Percentiles rank a stretch among this genome's conserved stretches.
phyloP scores from a whole-genome alignment of 345 rosid species.

The Theobroma cacao region DNA sequence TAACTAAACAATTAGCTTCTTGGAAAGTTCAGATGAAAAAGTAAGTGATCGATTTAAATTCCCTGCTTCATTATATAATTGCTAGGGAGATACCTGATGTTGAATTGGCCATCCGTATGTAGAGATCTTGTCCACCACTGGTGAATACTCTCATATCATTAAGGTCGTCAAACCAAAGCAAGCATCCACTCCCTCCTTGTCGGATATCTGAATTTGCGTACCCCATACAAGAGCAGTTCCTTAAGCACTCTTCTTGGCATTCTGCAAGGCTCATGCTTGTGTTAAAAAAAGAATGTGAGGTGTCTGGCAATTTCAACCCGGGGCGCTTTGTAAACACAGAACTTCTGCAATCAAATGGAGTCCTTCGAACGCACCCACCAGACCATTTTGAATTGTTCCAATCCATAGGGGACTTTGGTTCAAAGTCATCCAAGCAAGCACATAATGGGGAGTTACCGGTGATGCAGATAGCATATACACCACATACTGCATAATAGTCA shows the following conservation, averaged over 20 bases:
- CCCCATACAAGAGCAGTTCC: slow-evolving; percentile 47
- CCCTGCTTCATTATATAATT: not conserved
- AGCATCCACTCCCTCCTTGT: slow-evolving; percentile 28
- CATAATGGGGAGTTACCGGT: not conserved
- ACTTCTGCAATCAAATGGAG: slow-evolving; percentile 18
- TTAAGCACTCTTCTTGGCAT: slow-evolving; percentile 27
- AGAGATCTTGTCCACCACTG: slow-evolving; percentile 3
- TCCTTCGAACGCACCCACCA: slow-evolving; percentile 26
- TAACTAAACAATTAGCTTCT: not conserved
- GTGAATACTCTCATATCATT: slow-evolving; percentile 12
- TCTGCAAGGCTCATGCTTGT: slow-evolving; percentile 19
- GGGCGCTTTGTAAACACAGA: slow-evolving; percentile 23
- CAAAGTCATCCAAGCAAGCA: slow-evolving; percentile 17
- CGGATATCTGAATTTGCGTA: slow-evolving; percentile 31
- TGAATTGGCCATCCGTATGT: slow-evolving; percentile 11
- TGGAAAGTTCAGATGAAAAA: not conserved
- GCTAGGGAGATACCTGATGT: slow-evolving; percentile 8
- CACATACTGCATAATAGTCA: slow-evolving; percentile 18
- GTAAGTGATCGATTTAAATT: not conserved
- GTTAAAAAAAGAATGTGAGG: slow-evolving; percentile 20
- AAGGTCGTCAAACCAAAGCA: slow-evolving; percentile 24
- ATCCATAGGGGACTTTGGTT: not conserved
- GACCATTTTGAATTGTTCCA: not conserved
- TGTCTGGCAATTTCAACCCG: slow-evolving; percentile 43
- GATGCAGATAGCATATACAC: not conserved